Conservation (phyloP, 1,139 yeast genomes). For the Nakaseomyces uthaithaninus region DNA sequence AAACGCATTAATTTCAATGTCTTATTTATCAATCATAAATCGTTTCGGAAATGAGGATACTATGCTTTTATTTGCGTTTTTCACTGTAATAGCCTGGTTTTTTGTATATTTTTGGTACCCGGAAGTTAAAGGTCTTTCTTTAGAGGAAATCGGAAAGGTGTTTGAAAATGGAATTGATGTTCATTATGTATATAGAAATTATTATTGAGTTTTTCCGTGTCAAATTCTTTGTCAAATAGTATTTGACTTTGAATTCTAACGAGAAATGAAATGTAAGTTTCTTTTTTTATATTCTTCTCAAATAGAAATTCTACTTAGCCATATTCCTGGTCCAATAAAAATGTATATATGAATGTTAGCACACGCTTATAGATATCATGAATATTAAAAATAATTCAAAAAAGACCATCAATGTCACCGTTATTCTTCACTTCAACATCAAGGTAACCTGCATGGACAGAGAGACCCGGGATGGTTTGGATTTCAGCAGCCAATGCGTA, state of each 20-base stretch:
- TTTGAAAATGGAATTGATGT: constrained; percentile 38
- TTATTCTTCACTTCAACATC: constrained; percentile 89
- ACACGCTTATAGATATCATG: no score
- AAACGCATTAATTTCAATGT: constrained; percentile 36
- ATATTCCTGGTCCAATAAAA: no score
- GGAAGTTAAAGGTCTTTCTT: constrained; percentile 40
- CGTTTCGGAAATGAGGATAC: constrained; percentile 32
- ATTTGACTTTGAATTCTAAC: no score
- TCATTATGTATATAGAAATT: constrained; percentile 29
- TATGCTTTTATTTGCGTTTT: constrained; percentile 35
- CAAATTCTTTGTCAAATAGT: neutral
- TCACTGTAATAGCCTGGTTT: constrained; percentile 37
- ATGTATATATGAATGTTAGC: no score
- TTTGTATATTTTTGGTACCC: constrained; percentile 40
- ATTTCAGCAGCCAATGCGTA: constrained; percentile 96
- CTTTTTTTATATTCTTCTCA: no score
- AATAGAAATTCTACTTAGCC: no score
- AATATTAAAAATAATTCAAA: no score
- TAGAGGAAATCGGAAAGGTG: constrained; percentile 39
- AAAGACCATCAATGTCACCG: constrained; percentile 92
- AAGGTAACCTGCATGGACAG: constrained; percentile 96
- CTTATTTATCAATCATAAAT: constrained; percentile 35
- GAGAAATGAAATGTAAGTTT: no score
- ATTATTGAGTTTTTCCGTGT: constrained; percentile 18
- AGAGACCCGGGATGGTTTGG: constrained; percentile 95